These are phyloP conservation scores for Rubia occidens DNA, from an alignment of 305 asterid genomes.

Conservation along the genomic window DNA sequence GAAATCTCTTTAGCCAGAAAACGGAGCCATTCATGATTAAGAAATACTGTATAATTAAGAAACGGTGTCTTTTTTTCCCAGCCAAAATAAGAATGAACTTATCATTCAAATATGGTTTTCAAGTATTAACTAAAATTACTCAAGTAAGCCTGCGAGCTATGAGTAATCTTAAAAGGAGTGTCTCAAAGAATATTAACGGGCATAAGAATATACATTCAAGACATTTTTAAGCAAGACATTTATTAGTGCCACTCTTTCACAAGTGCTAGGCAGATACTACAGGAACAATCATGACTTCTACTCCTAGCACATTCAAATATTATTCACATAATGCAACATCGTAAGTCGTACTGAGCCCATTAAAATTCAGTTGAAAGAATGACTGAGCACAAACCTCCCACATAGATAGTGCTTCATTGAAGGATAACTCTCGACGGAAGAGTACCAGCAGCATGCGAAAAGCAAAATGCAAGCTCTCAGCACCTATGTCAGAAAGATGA, in stretches of 20 bases:
- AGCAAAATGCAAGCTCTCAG: slow-evolving; percentile 98
- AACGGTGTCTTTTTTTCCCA: background rate
- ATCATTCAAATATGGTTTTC: background rate
- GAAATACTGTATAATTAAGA: background rate
- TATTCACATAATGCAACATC: background rate
- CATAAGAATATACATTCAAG: background rate
- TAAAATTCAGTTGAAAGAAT: slow-evolving; percentile 16
- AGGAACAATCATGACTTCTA: background rate
- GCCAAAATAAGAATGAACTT: background rate
- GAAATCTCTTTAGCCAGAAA: background rate
- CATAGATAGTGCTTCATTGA: slow-evolving; percentile 85
- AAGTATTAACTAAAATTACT: background rate
- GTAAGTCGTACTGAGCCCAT: slow-evolving; percentile 16
- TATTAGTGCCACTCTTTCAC: background rate
- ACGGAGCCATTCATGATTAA: background rate
- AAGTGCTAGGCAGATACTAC: background rate
- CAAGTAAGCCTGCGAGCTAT: background rate
- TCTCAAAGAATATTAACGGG: background rate
- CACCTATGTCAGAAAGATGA: slow-evolving; percentile 79
- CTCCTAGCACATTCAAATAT: background rate
- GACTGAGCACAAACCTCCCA: slow-evolving; percentile 82
- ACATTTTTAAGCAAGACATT: background rate
- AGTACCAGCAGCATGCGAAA: slow-evolving; percentile 97
- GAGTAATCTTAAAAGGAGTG: background rate
- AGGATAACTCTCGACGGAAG: slow-evolving; percentile 87